Conservation (phyloP, 2,329 filamentous ascomycete genomes). For the Hysterium pulicare region DNA sequence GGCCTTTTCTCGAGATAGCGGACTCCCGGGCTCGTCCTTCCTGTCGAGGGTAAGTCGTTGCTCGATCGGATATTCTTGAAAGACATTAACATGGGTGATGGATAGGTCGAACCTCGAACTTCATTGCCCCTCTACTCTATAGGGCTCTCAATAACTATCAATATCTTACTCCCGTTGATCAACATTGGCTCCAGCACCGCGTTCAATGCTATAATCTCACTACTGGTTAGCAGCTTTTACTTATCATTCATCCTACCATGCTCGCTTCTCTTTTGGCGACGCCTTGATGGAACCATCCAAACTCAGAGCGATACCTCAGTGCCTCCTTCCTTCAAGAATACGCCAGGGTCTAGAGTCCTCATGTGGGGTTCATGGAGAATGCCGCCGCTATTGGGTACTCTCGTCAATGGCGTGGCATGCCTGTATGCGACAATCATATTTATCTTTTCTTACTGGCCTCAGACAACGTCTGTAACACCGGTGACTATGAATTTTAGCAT, state of each 20-base stretch:
- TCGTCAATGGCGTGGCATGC: background rate
- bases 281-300: background rate
- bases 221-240: background rate
- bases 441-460: conserved; percentile 5
- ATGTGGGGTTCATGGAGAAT: conserved; percentile 3
- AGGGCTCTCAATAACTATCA: conserved; percentile 36
- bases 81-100: background rate
- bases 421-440: background rate
- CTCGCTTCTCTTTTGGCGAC: background rate
- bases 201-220: conserved; percentile 1
- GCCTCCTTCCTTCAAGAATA: too few relatives aligned
- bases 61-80: background rate
- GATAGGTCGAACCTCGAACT: conserved; percentile 1
- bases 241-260: background rate
- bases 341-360: too few relatives aligned
- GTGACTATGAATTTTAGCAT: conserved; percentile 8
- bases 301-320: too few relatives aligned
- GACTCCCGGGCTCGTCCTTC: conserved; percentile 20
- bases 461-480: background rate
- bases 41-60: conserved; percentile 1
- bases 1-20: conserved; percentile 33
- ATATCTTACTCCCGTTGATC: conserved; percentile 41
- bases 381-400: background rate
- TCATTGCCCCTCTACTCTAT: conserved; percentile 39
- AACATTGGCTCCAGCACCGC: conserved; percentile 39